Conservation (phyloP, 2,329 filamentous ascomycete species). For the Magnaporthales sp. region DNA sequence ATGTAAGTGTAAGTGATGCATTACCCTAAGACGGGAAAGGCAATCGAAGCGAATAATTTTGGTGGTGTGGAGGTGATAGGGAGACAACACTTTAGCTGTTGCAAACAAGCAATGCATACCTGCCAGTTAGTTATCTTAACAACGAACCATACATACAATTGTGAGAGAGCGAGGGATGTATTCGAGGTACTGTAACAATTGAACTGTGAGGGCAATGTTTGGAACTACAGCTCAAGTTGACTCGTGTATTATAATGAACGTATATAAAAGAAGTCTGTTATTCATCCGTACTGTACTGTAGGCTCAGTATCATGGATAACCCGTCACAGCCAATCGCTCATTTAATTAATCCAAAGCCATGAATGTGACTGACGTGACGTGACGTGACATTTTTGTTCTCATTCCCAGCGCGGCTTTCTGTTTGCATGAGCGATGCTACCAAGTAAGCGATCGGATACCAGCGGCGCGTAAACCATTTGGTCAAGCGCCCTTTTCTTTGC, state of each 20-base stretch:
- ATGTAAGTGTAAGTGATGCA: background rate
- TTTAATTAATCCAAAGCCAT: background rate
- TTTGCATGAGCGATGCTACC: background rate
- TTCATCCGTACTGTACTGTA: no score
- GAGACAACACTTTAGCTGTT: background rate
- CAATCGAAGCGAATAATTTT: background rate
- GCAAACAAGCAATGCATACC: background rate
- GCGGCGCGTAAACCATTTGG: background rate
- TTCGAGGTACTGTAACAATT: no score
- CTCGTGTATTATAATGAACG: no score
- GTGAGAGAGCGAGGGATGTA: no score
- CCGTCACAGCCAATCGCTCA: background rate
- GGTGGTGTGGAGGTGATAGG: background rate
- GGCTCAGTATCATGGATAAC: background rate
- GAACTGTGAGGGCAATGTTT: no score
- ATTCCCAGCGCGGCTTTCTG: background rate
- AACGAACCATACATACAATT: no score
- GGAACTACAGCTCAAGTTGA: no score
- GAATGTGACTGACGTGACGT: background rate
- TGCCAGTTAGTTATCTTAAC: background rate
- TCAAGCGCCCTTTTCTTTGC: background rate
- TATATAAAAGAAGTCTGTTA: no score
- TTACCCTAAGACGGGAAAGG: background rate
- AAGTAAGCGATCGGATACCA: background rate
- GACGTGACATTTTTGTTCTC: background rate